phyloP scores from a whole-genome alignment of 352 stramenopile species.

The Elongisporangium anandrum region DNA sequence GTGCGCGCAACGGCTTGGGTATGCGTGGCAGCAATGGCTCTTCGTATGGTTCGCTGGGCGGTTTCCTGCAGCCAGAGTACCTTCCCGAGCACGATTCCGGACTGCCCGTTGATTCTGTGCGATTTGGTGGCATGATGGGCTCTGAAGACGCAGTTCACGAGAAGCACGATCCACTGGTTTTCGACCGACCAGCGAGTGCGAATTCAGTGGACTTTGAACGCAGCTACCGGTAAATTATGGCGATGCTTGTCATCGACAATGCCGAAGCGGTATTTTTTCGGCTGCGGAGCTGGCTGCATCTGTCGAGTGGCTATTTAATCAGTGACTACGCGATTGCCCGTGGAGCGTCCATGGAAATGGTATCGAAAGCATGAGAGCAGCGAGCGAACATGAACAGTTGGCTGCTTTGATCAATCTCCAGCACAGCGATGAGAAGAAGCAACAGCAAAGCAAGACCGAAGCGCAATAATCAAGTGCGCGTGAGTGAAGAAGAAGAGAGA shows the following conservation, averaged over 20 bases:
- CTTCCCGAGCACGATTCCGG: slow-evolving; percentile 35
- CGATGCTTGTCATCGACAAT: background rate
- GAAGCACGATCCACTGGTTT: slow-evolving; percentile 8
- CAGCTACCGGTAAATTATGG: background rate
- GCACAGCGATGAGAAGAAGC: background rate
- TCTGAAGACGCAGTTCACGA: slow-evolving; percentile 14
- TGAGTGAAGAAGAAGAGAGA: slow-evolving; percentile 2
- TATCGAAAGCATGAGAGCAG: background rate
- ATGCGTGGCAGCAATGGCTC: slow-evolving; percentile 21
- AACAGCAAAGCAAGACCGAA: background rate
- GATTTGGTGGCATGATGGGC: slow-evolving; percentile 38
- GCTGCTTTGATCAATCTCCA: background rate
- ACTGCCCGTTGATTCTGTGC: slow-evolving; percentile 36
- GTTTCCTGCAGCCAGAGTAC: slow-evolving; percentile 62
- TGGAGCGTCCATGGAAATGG: background rate
- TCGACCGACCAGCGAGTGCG: background rate
- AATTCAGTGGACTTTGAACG: slow-evolving; percentile 1
- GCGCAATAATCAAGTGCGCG: background rate
- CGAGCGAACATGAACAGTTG: background rate
- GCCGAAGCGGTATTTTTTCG: background rate
- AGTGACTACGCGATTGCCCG: background rate
- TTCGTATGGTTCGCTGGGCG: slow-evolving; percentile 50
- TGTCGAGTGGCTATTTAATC: background rate
- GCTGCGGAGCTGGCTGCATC: background rate
- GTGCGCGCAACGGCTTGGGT: slow-evolving; percentile 15